Percentiles rank a stretch among this genome's conserved stretches.
These are phyloP conservation scores for Cicer judaicum DNA, from an alignment of 306 rosid species.

Conservation along the genomic window DNA sequence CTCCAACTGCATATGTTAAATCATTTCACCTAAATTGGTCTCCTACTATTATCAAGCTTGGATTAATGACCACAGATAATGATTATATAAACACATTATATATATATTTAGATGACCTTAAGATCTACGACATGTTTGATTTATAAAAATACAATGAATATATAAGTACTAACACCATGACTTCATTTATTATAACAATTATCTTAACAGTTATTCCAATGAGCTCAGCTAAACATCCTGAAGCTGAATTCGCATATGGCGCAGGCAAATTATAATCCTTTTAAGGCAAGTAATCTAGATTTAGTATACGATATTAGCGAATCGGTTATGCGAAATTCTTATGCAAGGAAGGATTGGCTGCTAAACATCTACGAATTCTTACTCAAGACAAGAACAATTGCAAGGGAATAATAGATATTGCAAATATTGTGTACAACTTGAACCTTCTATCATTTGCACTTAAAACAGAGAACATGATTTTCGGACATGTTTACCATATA, in stretches of 20 bases:
- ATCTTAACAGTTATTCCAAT: slow-evolving; percentile 39
- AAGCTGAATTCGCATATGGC: slow-evolving; percentile 59
- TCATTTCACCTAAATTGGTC: slow-evolving; percentile 63
- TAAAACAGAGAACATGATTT: not conserved
- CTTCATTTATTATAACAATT: not conserved
- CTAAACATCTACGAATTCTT: not conserved
- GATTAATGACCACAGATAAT: slow-evolving; percentile 60
- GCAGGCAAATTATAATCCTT: slow-evolving; percentile 57
- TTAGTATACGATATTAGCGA: slow-evolving; percentile 46
- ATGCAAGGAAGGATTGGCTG: slow-evolving; percentile 50
- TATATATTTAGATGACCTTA: too few relatives aligned
- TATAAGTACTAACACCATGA: not conserved
- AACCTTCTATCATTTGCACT: slow-evolving; percentile 65
- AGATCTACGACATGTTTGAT: too few relatives aligned
- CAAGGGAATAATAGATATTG: not conserved
- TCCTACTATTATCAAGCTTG: slow-evolving; percentile 21
- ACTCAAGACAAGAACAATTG: slow-evolving; percentile 31
- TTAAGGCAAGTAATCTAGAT: slow-evolving; percentile 53
- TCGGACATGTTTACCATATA: not conserved
- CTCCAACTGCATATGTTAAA: slow-evolving; percentile 56
- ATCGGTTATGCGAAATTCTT: slow-evolving; percentile 46
- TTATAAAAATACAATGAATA: too few relatives aligned
- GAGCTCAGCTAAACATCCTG: slow-evolving; percentile 41
- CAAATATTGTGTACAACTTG: slow-evolving; percentile 24
- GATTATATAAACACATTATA: not conserved